Base-by-base conservation (phyloP, 768 basidiomycete species). In the Galerina sulciceps region DNA sequence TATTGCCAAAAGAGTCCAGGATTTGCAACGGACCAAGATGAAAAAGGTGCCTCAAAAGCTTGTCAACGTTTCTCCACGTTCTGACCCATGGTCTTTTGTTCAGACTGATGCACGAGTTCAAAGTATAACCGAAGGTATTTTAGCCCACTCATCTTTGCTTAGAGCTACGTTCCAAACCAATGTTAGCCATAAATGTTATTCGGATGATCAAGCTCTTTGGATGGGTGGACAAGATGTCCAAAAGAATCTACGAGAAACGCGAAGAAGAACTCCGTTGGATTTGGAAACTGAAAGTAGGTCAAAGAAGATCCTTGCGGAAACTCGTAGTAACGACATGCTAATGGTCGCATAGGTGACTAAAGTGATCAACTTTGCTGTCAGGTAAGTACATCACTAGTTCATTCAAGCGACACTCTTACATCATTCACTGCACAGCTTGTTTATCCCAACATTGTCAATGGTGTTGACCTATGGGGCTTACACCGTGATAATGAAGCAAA, bases 161-260 rank as follows among this genome's bases (percentile, higher is more conserved):
- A 36, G 9, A 18, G 2, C 26, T 22, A 13, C 13, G 20, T 20
- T 15, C 8, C 26, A 31, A 26, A 23, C 34, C 34, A 4, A 31
- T 31, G 26, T 76, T 73, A 84, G 84, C 76, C 2, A 76, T 86
- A 67, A 79, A 77, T 58, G 79, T 85, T 23, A 66, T 88, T 11
- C 82, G 87, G 11, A 88, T 89, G 84, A 76, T 89, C 65, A 91
- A 91, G 71, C 74, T 91, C 47, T 90, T 92, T 64, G 90, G 80
- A 6, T 83, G 90, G 81, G 80, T 86, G 77, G 80, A 82, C 52
- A 79, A 82, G 47, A 82, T 89, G 69, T 75, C 80, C 22, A 69
- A 79, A 10, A 77, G 76, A 47, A 74, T 92, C 36, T 71, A 76
- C 11, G 78, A 79, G 26, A 84, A 84, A 63, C 82, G 90, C 52